A percentile compares a stretch with the other conserved stretches of the same genome.
These are phyloP conservation scores for Triticum turgidum DNA, from an alignment of 176 grass and related monocot species.

Conservation along the genomic window DNA sequence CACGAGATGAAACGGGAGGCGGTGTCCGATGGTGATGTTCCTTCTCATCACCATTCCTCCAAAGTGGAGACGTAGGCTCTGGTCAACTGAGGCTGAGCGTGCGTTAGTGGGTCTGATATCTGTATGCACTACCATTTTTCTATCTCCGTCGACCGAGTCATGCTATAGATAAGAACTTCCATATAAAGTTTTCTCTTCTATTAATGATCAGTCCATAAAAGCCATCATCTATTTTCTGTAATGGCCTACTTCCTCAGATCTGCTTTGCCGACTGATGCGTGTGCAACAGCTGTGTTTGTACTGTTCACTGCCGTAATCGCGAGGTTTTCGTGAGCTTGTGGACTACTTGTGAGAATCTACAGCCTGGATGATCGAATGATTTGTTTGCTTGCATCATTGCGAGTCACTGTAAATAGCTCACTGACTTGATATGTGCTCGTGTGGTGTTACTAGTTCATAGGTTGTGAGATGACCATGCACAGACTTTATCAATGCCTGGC, in stretches of 20 bases:
- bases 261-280: constrained; percentile 24
- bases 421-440: not conserved
- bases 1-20: constrained; percentile 62
- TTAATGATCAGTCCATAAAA: constrained; percentile 13
- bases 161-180: constrained; percentile 45
- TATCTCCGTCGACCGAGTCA: constrained; percentile 28
- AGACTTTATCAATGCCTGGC: not conserved
- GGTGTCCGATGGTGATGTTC: constrained; percentile 61
- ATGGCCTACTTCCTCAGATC: not conserved
- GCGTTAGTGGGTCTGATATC: constrained; percentile 64
- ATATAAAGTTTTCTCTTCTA: constrained; percentile 23
- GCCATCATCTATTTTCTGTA: not conserved
- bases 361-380: not conserved
- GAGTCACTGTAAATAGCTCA: constrained; percentile 15
- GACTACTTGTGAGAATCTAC: not conserved
- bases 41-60: constrained; percentile 43
- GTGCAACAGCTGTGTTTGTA: not conserved
- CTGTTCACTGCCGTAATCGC: constrained; percentile 12
- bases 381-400: constrained; percentile 13
- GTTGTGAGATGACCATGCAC: constrained; percentile 6
- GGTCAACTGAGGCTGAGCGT: constrained; percentile 60
- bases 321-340: constrained; percentile 11
- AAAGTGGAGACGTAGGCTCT: constrained; percentile 41
- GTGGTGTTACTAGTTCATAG: not conserved
- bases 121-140: constrained; percentile 25